phyloP scores from a whole-genome alignment of 805 yeast genomes.

The Ogataea methanolica region DNA sequence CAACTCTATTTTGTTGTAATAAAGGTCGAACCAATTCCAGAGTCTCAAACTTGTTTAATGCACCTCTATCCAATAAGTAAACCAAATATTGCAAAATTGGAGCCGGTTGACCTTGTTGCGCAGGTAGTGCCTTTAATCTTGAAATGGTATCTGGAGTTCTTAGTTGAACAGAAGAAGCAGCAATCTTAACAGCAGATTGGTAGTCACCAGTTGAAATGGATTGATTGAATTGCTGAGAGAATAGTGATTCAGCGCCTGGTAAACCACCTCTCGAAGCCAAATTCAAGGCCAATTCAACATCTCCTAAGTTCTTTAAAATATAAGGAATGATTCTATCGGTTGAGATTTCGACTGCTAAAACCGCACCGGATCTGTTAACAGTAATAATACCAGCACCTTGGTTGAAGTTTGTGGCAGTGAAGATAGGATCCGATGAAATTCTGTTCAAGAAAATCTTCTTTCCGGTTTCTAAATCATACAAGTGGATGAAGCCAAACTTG shows the following conservation, averaged over 20 bases:
- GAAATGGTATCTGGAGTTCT: conserved; percentile 94
- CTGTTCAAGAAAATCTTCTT: conserved; percentile 91
- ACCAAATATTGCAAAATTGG: conserved; percentile 93
- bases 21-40: conserved; percentile 94
- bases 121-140: conserved; percentile 83
- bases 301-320: conserved; percentile 78
- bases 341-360: conserved; percentile 84
- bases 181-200: conserved; percentile 90
- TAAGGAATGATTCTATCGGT: conserved; percentile 85
- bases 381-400: conserved; percentile 81
- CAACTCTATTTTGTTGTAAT: conserved; percentile 90
- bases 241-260: conserved; percentile 94
- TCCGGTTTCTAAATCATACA: conserved; percentile 92
- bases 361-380: conserved; percentile 93
- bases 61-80: conserved; percentile 85
- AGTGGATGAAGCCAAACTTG: conserved; percentile 93
- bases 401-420: conserved; percentile 76
- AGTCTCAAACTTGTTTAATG: conserved; percentile 88
- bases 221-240: conserved; percentile 86
- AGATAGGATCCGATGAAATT: conserved; percentile 92
- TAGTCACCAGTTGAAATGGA: conserved; percentile 82
- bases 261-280: conserved; percentile 94
- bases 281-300: conserved; percentile 79
- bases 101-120: conserved; percentile 91
- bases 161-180: conserved; percentile 89